Base-by-base conservation (phyloP, 2,329 filamentous ascomycete genomes). In the Aspergillus neoniger region DNA sequence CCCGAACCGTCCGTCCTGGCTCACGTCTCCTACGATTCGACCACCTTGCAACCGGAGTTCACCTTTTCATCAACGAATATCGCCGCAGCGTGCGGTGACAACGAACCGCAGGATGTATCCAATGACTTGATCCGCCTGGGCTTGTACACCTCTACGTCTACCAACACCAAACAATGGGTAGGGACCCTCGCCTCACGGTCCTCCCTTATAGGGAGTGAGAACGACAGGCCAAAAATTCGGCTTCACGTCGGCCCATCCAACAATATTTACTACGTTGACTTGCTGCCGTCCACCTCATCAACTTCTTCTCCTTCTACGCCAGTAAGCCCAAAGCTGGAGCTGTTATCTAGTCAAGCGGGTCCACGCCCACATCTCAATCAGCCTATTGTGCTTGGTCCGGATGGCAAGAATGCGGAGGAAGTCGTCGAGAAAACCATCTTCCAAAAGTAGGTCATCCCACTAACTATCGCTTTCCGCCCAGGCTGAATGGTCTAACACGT, bases 101-200 rank as follows among this genome's bases (percentile, higher is more conserved):
- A 17, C 30, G 47, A 17, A n/a, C 36, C 63, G 60, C 51, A 67
- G 51, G 43, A 58, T 41, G 28, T 21, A 10, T 75, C 82, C 66
- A 76, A 81, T 57, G 79, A 81, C 69, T 82, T 86, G 64, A 74
- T 85, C 49, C 80, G 83, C 41, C 76, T 86, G 6, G 84, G 83
- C 61, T 80, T 85, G 36, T 82, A 78, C 67, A 84, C 67, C 41
- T 65, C 65, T 19, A 73, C 70, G 1, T 60, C 69, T 1, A 64
- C 69, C 25, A 72, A 72, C 48, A 52, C 69, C 15, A 75, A 72
- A 55, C 72, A 76, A 69, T 79, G 76, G 77, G 70, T 75, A 8
- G 77, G 78, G 6, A 77, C 74, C 38, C 67, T 80, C 15, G 73
- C 77, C 8, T 77, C 77, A 5, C 57, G 72, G 21, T 72, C 74